Evolutionary conservation across 1,139 yeast species (phyloP), one percentile per base, ranked within the genome.

Genomic region (Blastobotrys serpentis): DNA sequence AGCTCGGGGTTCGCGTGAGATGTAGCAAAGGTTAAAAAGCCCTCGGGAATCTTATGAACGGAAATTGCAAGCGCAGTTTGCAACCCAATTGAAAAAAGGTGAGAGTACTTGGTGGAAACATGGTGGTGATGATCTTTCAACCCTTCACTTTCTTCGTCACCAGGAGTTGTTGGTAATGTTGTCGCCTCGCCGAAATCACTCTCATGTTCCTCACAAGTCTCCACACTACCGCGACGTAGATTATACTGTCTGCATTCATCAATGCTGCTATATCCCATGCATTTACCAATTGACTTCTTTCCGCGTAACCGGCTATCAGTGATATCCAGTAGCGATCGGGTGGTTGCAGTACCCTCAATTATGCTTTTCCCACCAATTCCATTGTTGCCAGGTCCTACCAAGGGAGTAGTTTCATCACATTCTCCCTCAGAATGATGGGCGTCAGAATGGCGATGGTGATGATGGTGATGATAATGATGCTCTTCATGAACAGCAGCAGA

Each of bases 31-130:
- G 95, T 85, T 48, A 92, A 80, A 60, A 92, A 86, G 0, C 98
- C 98, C 67, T 92, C 98, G 0, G 98, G 98, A 29, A 92, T 74
- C 64, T 92, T 90, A 68, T 92, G 98, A 34, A 92, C 70, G 0
- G 95, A 79, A 32, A 92, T 81, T 0, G 96, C 98, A 48, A 90
- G 66, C 2, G 94, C 82, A 0, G 98, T 92, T 66, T 92, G 97
- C 23, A 90, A 67, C 3, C 97, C 97, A 49, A 92, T 88, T 11
- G 95, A 79, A 22, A 90, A 69, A 17, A 92, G 70, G 52, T 88
- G 77, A 0, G 95, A 84, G 14, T 84, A 70, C 1, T 94, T 88
- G 0, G 95, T 83, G 47, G 80, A 81, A 10, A 87, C 76, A 60
- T 86, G 90, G 61, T 86, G 96, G 61, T 86, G 96, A 57, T 87